Base-by-base conservation (phyloP, 495 filamentous ascomycete genomes). In the Xylaria castorea region DNA sequence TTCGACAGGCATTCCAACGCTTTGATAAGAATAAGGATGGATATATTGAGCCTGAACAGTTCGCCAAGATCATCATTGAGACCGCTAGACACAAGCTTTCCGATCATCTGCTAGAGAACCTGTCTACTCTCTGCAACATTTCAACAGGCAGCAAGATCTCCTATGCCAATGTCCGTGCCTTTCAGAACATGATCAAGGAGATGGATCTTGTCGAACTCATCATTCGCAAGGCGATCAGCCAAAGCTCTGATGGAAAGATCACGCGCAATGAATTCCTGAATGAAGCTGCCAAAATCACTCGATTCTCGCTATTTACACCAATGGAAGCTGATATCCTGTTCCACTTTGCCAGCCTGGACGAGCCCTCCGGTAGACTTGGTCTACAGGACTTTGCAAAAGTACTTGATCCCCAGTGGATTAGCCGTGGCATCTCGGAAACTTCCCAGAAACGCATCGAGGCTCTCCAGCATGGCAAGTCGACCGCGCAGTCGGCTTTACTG, bases 281-380 rank as follows among this genome's bases (percentile, higher is more conserved):
- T 82, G 94, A 97, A 82, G 96, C 96, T 25, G 91, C 95, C 30
- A 90, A 90, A 51, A 89, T 94, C 76, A 96, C 94, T 32, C 90
- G 97, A 27, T 99, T 97, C 83, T 94, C 94, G 5, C 86, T 96
- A 0, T 97, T 97, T 82, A 98, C 96, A 0, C 96, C 96, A 1
- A 97, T 99, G 95, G 96, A 99, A 81, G 96, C 97, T 3, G 96
- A 98, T 80, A 98, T 99, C 75, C 88, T 99, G 22, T 99, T 99
- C 86, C 96, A 99, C 81, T 99, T 99, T 76, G 96, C 96, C 50
- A 94, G 94, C 55, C 85, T 99, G 57, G 94, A 97, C 78, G 91
- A 94, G 71, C 92, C 94, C 0, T 92, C 94, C 0, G 97, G 94
- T 16, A 84, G 93, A 53, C 88, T 99, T n/a, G 87, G 91, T 6